Evolutionary conservation across 2,329 filamentous ascomycete genomes (phyloP).

Genomic region (Ceratocystis destructans): DNA sequence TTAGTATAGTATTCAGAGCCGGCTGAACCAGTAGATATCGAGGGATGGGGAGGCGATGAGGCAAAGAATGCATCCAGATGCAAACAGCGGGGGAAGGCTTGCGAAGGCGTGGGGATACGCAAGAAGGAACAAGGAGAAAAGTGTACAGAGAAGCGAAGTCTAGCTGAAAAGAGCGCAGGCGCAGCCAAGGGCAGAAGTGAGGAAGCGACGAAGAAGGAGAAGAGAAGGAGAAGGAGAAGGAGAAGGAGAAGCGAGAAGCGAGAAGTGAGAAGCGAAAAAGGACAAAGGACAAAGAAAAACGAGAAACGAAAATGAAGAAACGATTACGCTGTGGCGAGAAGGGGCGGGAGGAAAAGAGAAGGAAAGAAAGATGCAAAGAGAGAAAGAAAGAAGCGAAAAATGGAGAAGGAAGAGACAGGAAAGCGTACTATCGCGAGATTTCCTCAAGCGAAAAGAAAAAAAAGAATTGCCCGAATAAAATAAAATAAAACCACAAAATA

Average conservation of each 20-base stretch:
- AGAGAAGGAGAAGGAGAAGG: background rate
- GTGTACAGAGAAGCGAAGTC: slow-evolving; percentile 1
- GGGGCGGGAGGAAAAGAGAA: background rate
- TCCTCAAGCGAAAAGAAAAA: slow-evolving; percentile 19
- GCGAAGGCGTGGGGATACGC: background rate
- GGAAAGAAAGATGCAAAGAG: slow-evolving; percentile 17
- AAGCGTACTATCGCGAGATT: slow-evolving; percentile 4
- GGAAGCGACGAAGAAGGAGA: background rate
- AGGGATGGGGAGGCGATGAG: slow-evolving; percentile 21
- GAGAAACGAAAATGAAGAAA: too few species aligned
- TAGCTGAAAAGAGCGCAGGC: background rate
- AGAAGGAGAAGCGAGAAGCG: too few species aligned
- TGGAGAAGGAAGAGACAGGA: background rate
- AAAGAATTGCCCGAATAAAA: slow-evolving; percentile 7
- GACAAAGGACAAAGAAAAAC: too few species aligned
- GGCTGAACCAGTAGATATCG: slow-evolving; percentile 32
- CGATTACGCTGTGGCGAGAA: too few species aligned
- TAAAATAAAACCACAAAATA: background rate
- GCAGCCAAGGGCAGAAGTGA: too few species aligned
- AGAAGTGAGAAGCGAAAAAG: too few species aligned
- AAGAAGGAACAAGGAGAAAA: background rate
- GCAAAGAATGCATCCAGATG: slow-evolving; percentile 17
- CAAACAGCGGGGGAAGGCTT: background rate
- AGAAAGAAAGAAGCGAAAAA: slow-evolving; percentile 22
- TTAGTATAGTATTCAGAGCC: slow-evolving; percentile 35